Base-by-base conservation (phyloP, 163 green algal genomes). In the Chlamydomonas reinhardtii region DNA sequence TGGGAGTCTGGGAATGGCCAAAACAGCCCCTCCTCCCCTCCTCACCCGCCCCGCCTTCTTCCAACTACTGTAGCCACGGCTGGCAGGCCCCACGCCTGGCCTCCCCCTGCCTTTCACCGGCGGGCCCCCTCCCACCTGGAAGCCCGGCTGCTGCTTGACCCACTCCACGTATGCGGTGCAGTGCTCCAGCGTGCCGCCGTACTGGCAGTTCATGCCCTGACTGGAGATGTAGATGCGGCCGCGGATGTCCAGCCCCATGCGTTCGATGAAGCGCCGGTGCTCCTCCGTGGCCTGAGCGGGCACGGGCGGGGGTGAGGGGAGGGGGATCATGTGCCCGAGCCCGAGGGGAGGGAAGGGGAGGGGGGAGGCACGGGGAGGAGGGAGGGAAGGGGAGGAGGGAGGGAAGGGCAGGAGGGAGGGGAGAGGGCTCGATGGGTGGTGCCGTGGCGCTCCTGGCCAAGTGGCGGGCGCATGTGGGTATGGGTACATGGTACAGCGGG, bases 151-250 rank as follows among this genome's bases (percentile, higher is more conserved):
- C 37, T 81, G 52, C 32, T 89, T 79, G 15, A 99, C 88, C 96
- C 95, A 99, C 8, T 92, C 73, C 14, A 93, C 93, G 85, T 99
- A 99, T 4, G 62, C 91, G 31, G 94, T 81, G 0, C 95, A 94
- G 76, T 99, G 93, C 2, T 87, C 85, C 24, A 70, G 81, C 2
- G 80, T 80, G 4, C 97, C 97, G 27, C 96, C 97, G 81, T 94
- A 97, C 91, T 99, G 98, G 16, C 95, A 97, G 89, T 99, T 99
- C 85, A 99, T 96, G 73, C 96, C 98, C 90, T 70, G 94, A n/a
- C 94, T 87, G 31, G 92, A 96, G 76, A 99, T 94, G 93, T 99
- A 99, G 77, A 99, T 99, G 56, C 98, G 94, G 62, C 98, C 98
- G 4, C 89, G 85, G 0, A 99, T 89, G 73, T 98, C 96, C 65